Evolutionary conservation across 2,329 filamentous ascomycete genomes (phyloP).

Genomic region (Claviceps sorghi): DNA sequence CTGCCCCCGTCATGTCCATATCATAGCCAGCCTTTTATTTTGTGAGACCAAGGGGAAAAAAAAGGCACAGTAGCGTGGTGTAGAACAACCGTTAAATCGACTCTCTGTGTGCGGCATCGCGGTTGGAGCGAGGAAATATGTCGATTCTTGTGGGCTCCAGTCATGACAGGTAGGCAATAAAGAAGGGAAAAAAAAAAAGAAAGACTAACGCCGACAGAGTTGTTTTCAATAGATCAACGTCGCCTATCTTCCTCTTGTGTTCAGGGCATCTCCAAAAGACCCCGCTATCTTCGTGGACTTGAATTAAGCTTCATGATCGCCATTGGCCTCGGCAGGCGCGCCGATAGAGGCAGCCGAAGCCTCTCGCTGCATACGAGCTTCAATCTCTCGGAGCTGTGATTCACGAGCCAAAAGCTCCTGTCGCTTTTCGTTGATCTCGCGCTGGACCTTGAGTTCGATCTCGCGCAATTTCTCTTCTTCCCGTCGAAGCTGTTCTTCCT

Average conservation of each 20-base stretch:
- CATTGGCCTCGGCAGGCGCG: slow-evolving; percentile 37
- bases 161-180: slow-evolving; percentile 12
- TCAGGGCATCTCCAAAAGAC: slow-evolving; percentile 19
- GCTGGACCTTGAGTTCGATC: slow-evolving; percentile 98
- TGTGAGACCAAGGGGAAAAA: slow-evolving; percentile 10
- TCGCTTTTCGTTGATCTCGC: slow-evolving; percentile 99
- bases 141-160: slow-evolving; percentile 27
- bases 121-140: slow-evolving; percentile 21
- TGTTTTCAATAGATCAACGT: slow-evolving; percentile 26
- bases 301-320: slow-evolving; percentile 37
- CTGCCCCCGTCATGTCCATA: slow-evolving; percentile 20
- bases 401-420: slow-evolving; percentile 95
- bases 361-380: slow-evolving; percentile 91
- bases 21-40: slow-evolving; percentile 14
- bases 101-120: slow-evolving; percentile 18
- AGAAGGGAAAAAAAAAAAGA: slow-evolving; percentile 15
- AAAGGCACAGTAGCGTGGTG: slow-evolving; percentile 16
- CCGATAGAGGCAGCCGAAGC: slow-evolving; percentile 30
- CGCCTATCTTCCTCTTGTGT: slow-evolving; percentile 18
- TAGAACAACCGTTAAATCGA: slow-evolving; percentile 18
- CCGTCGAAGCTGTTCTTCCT: slow-evolving; percentile 97
- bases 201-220: slow-evolving; percentile 32
- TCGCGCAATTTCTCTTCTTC: slow-evolving; percentile 99
- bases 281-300: slow-evolving; percentile 14
- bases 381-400: slow-evolving; percentile 96